A percentile compares a stretch with the other conserved stretches of the same genome.
These are phyloP conservation scores for Populus tomentosa DNA, from an alignment of 441 rosid species.

Conservation along the genomic window DNA sequence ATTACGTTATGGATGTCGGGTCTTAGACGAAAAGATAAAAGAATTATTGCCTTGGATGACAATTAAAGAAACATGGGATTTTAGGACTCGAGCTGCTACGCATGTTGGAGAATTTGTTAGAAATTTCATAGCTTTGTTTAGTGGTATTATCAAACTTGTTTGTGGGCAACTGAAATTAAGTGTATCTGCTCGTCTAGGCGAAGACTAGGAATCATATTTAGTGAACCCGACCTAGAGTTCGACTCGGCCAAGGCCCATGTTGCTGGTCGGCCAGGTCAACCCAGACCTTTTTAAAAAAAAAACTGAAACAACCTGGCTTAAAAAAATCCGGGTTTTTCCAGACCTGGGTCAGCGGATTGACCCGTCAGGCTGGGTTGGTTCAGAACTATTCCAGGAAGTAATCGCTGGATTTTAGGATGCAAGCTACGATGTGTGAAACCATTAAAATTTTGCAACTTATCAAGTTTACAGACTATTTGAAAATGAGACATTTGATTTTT, in stretches of 20 bases:
- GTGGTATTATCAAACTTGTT: too few species aligned
- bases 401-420: background rate
- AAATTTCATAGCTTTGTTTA: background rate
- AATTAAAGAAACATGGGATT: background rate
- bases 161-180: too few species aligned
- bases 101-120: background rate
- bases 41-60: background rate
- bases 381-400: too few species aligned
- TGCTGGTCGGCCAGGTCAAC: too few species aligned
- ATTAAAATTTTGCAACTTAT: background rate
- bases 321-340: too few species aligned
- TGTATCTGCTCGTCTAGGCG: background rate
- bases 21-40: background rate
- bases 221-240: too few species aligned
- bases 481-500: too few species aligned
- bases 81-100: background rate
- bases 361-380: too few species aligned
- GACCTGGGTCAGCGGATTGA: too few species aligned
- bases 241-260: too few species aligned
- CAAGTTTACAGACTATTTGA: background rate
- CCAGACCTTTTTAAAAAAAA: too few species aligned
- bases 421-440: background rate
- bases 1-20: background rate
- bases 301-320: too few species aligned
- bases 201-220: background rate